Evolutionary conservation across 345 rosid genomes (phyloP), one percentile per base, ranked within the genome.

Genomic region (Erysimum cheiranthoides): DNA sequence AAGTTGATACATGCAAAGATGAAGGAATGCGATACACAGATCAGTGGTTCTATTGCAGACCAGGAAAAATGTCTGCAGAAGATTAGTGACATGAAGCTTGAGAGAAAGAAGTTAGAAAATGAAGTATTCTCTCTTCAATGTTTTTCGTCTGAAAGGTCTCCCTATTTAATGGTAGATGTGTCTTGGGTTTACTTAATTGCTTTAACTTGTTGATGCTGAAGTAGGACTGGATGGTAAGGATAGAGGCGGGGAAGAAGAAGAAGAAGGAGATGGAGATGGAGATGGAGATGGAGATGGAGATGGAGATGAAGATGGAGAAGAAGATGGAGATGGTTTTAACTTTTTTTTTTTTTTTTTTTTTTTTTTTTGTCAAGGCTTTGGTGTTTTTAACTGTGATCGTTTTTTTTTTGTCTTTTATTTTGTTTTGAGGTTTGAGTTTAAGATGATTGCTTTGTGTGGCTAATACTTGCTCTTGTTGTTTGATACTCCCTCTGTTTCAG

Each of bases 21-120:
- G 93, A 91, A 91, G 84, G 93, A 93, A 71, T 86, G 97, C 67
- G 98, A 93, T 80, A 75, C 98, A 21, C 88, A 88, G 83, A 93
- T 93, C 60, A 87, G 89, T 78, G 25, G 80, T 76, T 78, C 85
- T 73, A 70, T 86, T 34, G 87, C 87, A 84, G 90, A 84, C 75
- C 98, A 93, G 76, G 85, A 91, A 68, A 85, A 83, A 46, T 85
- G 84, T 74, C 84, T 88, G 79, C 86, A 88, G 39, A 80, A 81
- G 66, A 79, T 89, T 71, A 77, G 79, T 72, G 95, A 93, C 70
- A 63, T 70, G 66, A 91, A 85, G 77, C 89, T 93, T 68, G 93
- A 89, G 79, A 85, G 84, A 80, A 93, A 88, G 85, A 93, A 81
- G 86, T 69, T 93, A 82, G 97, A 93, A 81, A 93, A 93, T 85